phyloP scores from a whole-genome alignment of 2,329 filamentous ascomycete species.

The Colletotrichum neosansevieriae region DNA sequence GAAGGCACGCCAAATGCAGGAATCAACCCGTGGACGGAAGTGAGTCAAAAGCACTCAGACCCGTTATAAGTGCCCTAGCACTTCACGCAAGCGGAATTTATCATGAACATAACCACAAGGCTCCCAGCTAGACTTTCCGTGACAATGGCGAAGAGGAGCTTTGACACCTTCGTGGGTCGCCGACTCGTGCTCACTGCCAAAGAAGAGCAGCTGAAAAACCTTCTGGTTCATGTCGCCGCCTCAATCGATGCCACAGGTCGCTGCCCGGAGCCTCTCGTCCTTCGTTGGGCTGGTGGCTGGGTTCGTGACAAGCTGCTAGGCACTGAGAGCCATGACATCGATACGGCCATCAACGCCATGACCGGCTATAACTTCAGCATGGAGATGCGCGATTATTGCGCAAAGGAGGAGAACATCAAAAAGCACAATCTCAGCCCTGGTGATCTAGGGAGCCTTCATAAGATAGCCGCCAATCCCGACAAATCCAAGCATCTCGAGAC shows the following conservation, averaged over 20 bases:
- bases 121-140: too few relatives aligned
- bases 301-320: constrained; percentile 86
- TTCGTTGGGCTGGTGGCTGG: constrained; percentile 89
- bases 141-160: constrained; percentile 34
- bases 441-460: constrained; percentile 82
- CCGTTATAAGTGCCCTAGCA: too few relatives aligned
- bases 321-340: constrained; percentile 81
- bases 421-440: constrained; percentile 70
- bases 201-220: constrained; percentile 78
- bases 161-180: constrained; percentile 35
- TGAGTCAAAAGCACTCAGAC: too few relatives aligned
- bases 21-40: too few relatives aligned
- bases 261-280: constrained; percentile 66
- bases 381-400: constrained; percentile 76
- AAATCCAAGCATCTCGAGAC: constrained; percentile 98
- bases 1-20: too few relatives aligned
- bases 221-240: constrained; percentile 85
- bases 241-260: constrained; percentile 69
- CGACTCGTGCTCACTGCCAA: constrained; percentile 70
- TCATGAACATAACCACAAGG: too few relatives aligned
- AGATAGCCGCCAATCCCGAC: constrained; percentile 91
- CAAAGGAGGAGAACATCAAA: constrained; percentile 67
- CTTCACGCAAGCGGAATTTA: too few relatives aligned
- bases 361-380: constrained; percentile 82
- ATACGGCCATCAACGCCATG: constrained; percentile 88